Percentiles rank a stretch among this genome's conserved stretches.
phyloP scores from a whole-genome alignment of 2,329 filamentous ascomycete species.

The Fusarium circinatum region DNA sequence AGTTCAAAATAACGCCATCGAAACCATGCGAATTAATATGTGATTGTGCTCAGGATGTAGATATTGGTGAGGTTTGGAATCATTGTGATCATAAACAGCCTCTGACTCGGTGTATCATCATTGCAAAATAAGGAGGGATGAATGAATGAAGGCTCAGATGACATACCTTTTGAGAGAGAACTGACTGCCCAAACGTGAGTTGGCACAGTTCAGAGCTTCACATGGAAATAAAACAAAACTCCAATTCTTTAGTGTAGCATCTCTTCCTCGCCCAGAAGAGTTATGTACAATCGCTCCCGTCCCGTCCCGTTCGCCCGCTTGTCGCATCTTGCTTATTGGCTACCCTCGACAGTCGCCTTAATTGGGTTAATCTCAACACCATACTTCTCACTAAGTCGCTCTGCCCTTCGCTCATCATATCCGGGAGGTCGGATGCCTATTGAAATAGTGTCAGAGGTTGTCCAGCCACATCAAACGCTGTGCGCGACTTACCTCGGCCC shows the following conservation, averaged over 20 bases:
- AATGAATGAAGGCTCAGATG: neutral
- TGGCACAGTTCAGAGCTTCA: slow-evolving; percentile 42
- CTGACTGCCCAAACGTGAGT: slow-evolving; percentile 24
- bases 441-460: slow-evolving; percentile 27
- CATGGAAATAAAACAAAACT: slow-evolving; percentile 49
- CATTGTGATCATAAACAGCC: slow-evolving; percentile 60
- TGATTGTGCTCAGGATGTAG: slow-evolving; percentile 31
- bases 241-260: slow-evolving; percentile 55
- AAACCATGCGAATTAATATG: neutral
- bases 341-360: slow-evolving; percentile 60
- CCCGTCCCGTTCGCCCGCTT: slow-evolving; percentile 43
- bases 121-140: slow-evolving; percentile 30
- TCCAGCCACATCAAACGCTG: neutral
- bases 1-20: neutral
- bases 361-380: slow-evolving; percentile 83
- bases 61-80: slow-evolving; percentile 52
- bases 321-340: slow-evolving; percentile 47
- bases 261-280: slow-evolving; percentile 49
- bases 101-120: slow-evolving; percentile 58
- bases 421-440: slow-evolving; percentile 82
- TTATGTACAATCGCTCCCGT: slow-evolving; percentile 50
- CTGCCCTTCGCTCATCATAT: slow-evolving; percentile 84
- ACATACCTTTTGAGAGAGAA: slow-evolving; percentile 41
- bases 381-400: slow-evolving; percentile 87
- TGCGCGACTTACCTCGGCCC: slow-evolving; percentile 75